Conservation (phyloP, 768 basidiomycete species). For the Lyophyllum semitale region DNA sequence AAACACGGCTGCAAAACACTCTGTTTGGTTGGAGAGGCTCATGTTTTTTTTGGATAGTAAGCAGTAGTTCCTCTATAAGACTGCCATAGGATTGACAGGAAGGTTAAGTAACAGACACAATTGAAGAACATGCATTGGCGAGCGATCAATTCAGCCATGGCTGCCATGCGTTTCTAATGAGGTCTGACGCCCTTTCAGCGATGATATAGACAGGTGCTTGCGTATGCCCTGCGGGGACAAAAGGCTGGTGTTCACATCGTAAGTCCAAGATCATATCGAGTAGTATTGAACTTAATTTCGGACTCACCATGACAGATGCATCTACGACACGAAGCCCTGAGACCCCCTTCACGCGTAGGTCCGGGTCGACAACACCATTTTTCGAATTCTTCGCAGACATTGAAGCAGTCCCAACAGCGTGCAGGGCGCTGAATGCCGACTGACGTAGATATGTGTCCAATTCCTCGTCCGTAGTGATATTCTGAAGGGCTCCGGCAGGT, state of each 20-base stretch:
- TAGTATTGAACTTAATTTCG: too few species aligned
- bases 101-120: too few species aligned
- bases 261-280: too few species aligned
- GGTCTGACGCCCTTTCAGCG: slow-evolving; percentile 26
- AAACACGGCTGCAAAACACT: too few species aligned
- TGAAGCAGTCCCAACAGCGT: slow-evolving; percentile 29
- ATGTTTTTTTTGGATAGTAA: too few species aligned
- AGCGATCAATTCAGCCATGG: too few species aligned
- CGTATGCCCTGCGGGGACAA: slow-evolving; percentile 21
- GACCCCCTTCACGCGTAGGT: slow-evolving; percentile 31
- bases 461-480: slow-evolving; percentile 21
- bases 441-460: slow-evolving; percentile 17
- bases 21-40: too few species aligned
- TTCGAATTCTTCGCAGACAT: slow-evolving; percentile 25
- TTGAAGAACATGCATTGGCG: too few species aligned
- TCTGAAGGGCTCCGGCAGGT: slow-evolving; percentile 4
- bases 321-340: slow-evolving; percentile 35
- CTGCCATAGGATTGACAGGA: too few species aligned
- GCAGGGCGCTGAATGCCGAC: slow-evolving; percentile 15
- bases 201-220: slow-evolving; percentile 23
- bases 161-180: too few species aligned
- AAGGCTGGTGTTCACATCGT: too few species aligned
- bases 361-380: slow-evolving; percentile 33
- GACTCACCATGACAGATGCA: slow-evolving; percentile 29
- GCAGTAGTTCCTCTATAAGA: too few species aligned